phyloP scores from a whole-genome alignment of 202 grass and related monocot genomes.

The Setaria italica region DNA sequence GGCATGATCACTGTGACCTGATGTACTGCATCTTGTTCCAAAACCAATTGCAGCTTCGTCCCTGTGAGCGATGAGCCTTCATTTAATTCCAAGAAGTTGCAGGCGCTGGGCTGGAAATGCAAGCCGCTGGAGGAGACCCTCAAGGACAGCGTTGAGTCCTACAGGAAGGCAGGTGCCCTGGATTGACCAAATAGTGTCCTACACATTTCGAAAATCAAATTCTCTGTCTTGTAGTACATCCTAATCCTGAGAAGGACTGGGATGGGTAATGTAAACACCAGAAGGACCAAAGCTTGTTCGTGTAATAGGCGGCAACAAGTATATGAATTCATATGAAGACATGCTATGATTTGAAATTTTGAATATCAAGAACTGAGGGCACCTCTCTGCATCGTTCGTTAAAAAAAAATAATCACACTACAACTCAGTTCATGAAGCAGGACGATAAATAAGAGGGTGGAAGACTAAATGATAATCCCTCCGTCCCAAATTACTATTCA shows the following conservation, averaged over 20 bases:
- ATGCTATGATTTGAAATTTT: neutral
- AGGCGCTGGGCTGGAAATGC: slow-evolving; percentile 72
- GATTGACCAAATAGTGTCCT: slow-evolving; percentile 3
- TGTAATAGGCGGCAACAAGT: neutral
- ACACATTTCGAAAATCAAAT: neutral
- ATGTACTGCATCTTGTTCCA: neutral
- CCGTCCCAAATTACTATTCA: too few species aligned
- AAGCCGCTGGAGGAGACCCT: slow-evolving; percentile 65
- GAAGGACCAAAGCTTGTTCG: neutral
- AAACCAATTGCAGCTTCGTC: slow-evolving; percentile 53
- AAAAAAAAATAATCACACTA: too few species aligned
- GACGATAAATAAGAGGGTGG: too few species aligned
- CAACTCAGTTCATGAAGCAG: too few species aligned
- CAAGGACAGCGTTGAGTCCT: slow-evolving; percentile 60
- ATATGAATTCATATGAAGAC: neutral
- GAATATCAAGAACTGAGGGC: neutral
- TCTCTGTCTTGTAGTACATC: neutral
- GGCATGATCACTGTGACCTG: neutral
- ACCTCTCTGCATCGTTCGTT: too few species aligned
- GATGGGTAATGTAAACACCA: neutral
- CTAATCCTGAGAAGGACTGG: neutral
- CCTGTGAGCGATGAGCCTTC: slow-evolving; percentile 41
- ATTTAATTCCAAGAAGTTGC: slow-evolving; percentile 58
- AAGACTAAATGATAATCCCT: too few species aligned
- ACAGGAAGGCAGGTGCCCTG: slow-evolving; percentile 47